Conservation (phyloP, 1,284 basidiomycete species). For the Sanghuangporus baumii region DNA sequence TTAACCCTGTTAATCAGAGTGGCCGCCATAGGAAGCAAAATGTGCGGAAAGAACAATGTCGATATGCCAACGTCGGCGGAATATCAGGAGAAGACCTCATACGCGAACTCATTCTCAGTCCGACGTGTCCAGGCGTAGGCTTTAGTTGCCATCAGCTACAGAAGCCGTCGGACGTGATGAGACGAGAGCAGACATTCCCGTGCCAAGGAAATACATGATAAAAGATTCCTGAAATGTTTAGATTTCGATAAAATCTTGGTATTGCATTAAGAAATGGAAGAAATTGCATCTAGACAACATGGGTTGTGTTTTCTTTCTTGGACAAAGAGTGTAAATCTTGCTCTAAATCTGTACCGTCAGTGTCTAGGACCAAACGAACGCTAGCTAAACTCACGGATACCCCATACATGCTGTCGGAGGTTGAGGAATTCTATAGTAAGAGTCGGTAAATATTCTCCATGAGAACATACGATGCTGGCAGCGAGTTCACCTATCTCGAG, state of each 20-base stretch:
- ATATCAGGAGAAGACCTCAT: neutral
- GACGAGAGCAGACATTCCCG: neutral
- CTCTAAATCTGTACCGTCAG: slow-evolving; percentile 40
- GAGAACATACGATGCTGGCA: neutral
- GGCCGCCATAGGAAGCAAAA: neutral
- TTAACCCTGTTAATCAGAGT: neutral
- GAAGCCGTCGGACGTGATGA: neutral
- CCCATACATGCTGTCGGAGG: slow-evolving; percentile 73
- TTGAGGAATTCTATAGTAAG: slow-evolving; percentile 61
- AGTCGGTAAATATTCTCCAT: neutral
- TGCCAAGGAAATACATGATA: neutral
- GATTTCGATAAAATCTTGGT: neutral
- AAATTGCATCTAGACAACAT: slow-evolving; percentile 36
- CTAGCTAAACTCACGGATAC: slow-evolving; percentile 59
- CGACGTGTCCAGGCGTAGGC: neutral
- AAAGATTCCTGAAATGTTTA: neutral
- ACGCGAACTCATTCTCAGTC: neutral
- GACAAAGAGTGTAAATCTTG: slow-evolving; percentile 72
- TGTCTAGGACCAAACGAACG: slow-evolving; percentile 5
- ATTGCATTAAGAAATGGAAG: neutral
- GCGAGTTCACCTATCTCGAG: slow-evolving; percentile 59
- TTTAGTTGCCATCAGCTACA: neutral
- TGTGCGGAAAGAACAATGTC: neutral
- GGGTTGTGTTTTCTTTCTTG: slow-evolving; percentile 58
- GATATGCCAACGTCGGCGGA: neutral